Conservation (phyloP, 306 rosid species). For the Abrus pulchellus region DNA sequence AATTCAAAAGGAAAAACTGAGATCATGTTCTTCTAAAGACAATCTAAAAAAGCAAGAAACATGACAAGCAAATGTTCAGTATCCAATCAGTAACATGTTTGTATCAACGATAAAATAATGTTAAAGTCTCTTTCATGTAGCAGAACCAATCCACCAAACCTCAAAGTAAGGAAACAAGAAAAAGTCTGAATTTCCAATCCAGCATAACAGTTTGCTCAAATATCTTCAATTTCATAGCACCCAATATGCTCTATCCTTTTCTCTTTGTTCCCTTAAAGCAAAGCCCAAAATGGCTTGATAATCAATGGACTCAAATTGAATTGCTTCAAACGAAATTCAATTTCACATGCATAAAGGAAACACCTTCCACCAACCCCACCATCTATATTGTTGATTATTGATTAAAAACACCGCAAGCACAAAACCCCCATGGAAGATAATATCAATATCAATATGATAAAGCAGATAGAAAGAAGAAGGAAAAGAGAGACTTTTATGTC, state of each 20-base stretch:
- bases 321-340: conserved; percentile 52
- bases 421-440: not conserved
- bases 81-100: not conserved
- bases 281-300: conserved; percentile 31
- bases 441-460: conserved; percentile 31
- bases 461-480: conserved; percentile 40
- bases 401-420: conserved; percentile 49
- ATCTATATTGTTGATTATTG: conserved; percentile 43
- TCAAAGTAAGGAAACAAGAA: conserved; percentile 34
- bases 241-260: conserved; percentile 36
- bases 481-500: conserved; percentile 36
- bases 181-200: conserved; percentile 43
- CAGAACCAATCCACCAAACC: conserved; percentile 38
- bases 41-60: conserved; percentile 1
- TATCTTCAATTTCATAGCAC: conserved; percentile 35
- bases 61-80: conserved; percentile 24
- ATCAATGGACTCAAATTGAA: conserved; percentile 41
- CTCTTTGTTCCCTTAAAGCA: conserved; percentile 21
- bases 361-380: conserved; percentile 45
- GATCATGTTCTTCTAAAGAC: conserved; percentile 13
- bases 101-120: conserved; percentile 7
- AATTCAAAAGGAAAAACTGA: conserved; percentile 31
- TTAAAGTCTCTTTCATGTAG: conserved; percentile 4
- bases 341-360: conserved; percentile 28
- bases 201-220: conserved; percentile 36